Conservation (phyloP, 2,329 filamentous ascomycete species). For the Geosmithia morbida region DNA sequence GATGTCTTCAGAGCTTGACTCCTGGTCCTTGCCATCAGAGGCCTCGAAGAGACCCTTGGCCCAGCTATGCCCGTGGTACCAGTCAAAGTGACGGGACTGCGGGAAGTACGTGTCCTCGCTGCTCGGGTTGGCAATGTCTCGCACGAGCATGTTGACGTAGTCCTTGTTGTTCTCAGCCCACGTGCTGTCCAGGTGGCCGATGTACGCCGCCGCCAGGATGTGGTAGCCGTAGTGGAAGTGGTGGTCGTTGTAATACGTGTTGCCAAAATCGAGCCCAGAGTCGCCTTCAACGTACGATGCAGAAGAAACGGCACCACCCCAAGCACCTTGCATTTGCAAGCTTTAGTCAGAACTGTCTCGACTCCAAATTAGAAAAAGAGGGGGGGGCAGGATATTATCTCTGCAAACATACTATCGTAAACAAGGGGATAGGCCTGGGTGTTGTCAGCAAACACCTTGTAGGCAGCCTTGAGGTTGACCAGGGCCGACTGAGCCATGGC, state of each 20-base stretch:
- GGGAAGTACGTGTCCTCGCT: slow-evolving; percentile 64
- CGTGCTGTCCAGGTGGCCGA: slow-evolving; percentile 59
- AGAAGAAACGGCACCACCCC: slow-evolving; percentile 70
- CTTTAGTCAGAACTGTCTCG: slow-evolving; percentile 18
- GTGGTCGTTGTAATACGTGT: slow-evolving; percentile 69
- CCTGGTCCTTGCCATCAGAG: slow-evolving; percentile 65
- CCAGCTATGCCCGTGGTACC: slow-evolving; percentile 92
- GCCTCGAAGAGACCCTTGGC: slow-evolving; percentile 64
- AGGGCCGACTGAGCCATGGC: slow-evolving; percentile 43
- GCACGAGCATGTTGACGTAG: slow-evolving; percentile 72
- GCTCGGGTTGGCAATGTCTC: slow-evolving; percentile 70
- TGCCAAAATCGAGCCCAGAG: slow-evolving; percentile 54
- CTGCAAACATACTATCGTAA: slow-evolving; percentile 39
- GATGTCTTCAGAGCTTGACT: slow-evolving; percentile 80
- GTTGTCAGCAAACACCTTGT: slow-evolving; percentile 52
- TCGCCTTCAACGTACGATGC: slow-evolving; percentile 59
- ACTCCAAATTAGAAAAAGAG: no score
- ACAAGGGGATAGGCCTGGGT: slow-evolving; percentile 49
- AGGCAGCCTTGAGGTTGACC: slow-evolving; percentile 47
- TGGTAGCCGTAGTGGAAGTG: slow-evolving; percentile 80
- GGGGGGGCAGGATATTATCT: no score
- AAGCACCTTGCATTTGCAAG: slow-evolving; percentile 33
- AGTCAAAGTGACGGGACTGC: slow-evolving; percentile 74
- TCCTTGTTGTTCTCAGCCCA: slow-evolving; percentile 69
- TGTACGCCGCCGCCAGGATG: slow-evolving; percentile 71